Conservation (phyloP, 1,284 basidiomycete genomes). For the Ganoderma leucocontextum region DNA sequence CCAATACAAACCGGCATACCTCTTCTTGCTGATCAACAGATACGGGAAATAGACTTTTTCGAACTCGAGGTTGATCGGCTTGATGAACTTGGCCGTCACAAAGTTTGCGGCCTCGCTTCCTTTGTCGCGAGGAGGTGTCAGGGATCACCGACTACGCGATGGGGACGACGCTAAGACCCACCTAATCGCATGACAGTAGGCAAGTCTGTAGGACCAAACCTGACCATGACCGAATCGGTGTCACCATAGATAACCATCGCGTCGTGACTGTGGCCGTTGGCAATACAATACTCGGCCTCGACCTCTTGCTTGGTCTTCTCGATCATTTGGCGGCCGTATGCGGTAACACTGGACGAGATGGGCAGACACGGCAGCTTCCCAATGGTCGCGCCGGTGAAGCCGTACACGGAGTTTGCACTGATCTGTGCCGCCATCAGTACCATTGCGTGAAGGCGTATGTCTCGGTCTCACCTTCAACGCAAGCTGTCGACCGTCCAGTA, state of each 20-base stretch:
- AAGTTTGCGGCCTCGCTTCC: slow-evolving; percentile 94
- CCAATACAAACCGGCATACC: slow-evolving; percentile 97
- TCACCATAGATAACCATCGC: slow-evolving; percentile 96
- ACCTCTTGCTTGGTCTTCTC: slow-evolving; percentile 94
- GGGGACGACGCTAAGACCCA: slow-evolving; percentile 44
- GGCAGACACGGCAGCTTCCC: slow-evolving; percentile 94
- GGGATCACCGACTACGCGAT: not conserved
- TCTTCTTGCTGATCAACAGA: slow-evolving; percentile 95
- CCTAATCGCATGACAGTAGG: slow-evolving; percentile 88
- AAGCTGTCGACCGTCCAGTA: slow-evolving; percentile 93
- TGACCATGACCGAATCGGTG: slow-evolving; percentile 98
- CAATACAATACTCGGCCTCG: slow-evolving; percentile 85
- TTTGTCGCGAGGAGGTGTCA: slow-evolving; percentile 41
- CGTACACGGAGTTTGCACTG: slow-evolving; percentile 97
- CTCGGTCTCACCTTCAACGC: slow-evolving; percentile 79
- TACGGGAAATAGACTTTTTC: slow-evolving; percentile 99
- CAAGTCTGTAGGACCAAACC: slow-evolving; percentile 90
- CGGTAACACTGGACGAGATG: slow-evolving; percentile 92
- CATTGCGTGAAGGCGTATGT: not conserved
- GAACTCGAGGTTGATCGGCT: slow-evolving; percentile 97
- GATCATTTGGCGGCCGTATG: slow-evolving; percentile 98
- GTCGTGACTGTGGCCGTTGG: slow-evolving; percentile 87
- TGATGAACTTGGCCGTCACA: slow-evolving; percentile 92
- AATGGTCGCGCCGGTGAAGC: slow-evolving; percentile 95
- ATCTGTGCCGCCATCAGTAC: slow-evolving; percentile 60